These are phyloP conservation scores for Balamuthia mandrillaris DNA, from an alignment of 208 protist species.

Conservation along the genomic window DNA sequence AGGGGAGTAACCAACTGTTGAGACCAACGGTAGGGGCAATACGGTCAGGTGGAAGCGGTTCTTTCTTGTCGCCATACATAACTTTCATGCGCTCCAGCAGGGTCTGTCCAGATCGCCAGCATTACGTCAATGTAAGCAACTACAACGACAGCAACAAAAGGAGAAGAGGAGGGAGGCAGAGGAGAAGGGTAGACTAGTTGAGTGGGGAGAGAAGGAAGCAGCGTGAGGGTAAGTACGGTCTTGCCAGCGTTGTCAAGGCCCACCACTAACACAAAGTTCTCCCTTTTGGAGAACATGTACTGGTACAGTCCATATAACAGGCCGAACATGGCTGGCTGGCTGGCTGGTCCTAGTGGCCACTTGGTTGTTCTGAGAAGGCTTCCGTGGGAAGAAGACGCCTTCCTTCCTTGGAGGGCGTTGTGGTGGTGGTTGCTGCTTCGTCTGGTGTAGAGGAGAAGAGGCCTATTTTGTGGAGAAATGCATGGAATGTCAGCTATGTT, in stretches of 20 bases:
- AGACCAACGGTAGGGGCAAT: slow-evolving; percentile 68
- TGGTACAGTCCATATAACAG: slow-evolving; percentile 53
- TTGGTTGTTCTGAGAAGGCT: no score
- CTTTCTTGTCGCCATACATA: slow-evolving; percentile 40
- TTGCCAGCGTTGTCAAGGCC: slow-evolving; percentile 62
- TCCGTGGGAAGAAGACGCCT: no score
- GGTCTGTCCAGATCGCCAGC: slow-evolving; percentile 17
- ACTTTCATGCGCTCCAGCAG: slow-evolving; percentile 61
- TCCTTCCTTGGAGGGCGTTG: no score
- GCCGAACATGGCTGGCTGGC: slow-evolving; percentile 54
- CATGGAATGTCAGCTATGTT: no score
- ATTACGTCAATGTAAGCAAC: background rate
- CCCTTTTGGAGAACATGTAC: slow-evolving; percentile 46
- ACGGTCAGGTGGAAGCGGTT: slow-evolving; percentile 44
- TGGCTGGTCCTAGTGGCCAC: no score
- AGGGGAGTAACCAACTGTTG: slow-evolving; percentile 44
- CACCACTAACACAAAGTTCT: slow-evolving; percentile 59
- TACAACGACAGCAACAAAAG: background rate
- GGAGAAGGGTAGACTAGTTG: no score
- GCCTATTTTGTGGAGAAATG: no score
- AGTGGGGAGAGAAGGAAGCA: background rate
- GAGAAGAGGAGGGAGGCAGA: background rate
- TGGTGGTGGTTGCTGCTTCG: no score
- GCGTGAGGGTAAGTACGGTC: slow-evolving; percentile 50
- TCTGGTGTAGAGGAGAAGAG: no score